These are phyloP conservation scores for Nigrospora oryzae DNA, from an alignment of 2,329 filamentous ascomycete genomes.

Conservation along the genomic window DNA sequence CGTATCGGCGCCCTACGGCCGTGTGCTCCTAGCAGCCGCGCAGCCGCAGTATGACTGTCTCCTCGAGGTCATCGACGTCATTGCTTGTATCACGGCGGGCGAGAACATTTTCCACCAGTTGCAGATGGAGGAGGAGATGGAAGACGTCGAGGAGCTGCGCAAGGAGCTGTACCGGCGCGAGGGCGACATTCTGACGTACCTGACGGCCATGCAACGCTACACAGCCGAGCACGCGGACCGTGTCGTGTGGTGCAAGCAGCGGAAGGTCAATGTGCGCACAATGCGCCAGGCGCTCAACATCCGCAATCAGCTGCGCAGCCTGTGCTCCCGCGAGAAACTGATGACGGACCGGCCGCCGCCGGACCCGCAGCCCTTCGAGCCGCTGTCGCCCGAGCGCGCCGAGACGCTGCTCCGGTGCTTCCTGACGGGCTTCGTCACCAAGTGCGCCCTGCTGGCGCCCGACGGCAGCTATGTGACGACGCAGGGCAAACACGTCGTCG, in stretches of 20 bases:
- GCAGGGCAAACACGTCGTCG: constrained; percentile 50
- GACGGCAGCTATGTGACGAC: constrained; percentile 54
- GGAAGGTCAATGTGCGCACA: constrained; percentile 48
- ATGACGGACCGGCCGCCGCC: constrained; percentile 33
- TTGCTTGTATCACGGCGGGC: constrained; percentile 53
- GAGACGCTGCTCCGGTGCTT: constrained; percentile 52
- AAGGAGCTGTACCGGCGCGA: constrained; percentile 52
- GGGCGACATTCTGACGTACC: constrained; percentile 56
- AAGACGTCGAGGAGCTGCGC: constrained; percentile 43
- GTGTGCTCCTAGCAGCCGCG: constrained; percentile 74
- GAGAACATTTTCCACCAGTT: constrained; percentile 55
- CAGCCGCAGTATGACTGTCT: constrained; percentile 64
- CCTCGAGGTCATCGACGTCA: constrained; percentile 78
- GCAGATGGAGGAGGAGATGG: constrained; percentile 46
- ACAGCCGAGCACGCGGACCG: constrained; percentile 47
- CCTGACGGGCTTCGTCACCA: constrained; percentile 49
- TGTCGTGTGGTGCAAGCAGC: constrained; percentile 47
- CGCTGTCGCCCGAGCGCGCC: constrained; percentile 44
- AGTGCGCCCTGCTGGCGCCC: constrained; percentile 51
- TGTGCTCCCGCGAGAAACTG: constrained; percentile 45
- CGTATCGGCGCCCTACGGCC: constrained; percentile 69
- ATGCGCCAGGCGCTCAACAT: constrained; percentile 57
- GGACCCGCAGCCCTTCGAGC: constrained; percentile 48
- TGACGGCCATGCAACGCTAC: constrained; percentile 56
- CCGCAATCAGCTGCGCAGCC: constrained; percentile 48